Evolutionary conservation across 345 rosid species (phyloP).

Genomic region (Noccaea caerulescens): DNA sequence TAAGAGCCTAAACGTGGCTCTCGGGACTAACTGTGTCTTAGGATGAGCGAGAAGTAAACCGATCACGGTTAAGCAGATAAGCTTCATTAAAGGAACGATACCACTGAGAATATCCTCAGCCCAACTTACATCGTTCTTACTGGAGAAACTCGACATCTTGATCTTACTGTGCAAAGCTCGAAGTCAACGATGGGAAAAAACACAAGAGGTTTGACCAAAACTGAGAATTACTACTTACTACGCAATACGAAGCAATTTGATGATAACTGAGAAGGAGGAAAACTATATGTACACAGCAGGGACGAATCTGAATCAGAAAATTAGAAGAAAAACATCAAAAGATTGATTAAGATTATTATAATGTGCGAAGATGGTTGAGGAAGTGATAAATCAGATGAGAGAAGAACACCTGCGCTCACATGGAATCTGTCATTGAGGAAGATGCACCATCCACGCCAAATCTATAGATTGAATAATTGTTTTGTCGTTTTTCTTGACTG

Average conservation of each 20-base stretch:
- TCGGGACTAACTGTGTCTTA: conserved; percentile 60
- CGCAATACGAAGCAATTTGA: not conserved
- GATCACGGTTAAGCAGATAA: conserved; percentile 65
- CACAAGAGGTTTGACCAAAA: conserved; percentile 28
- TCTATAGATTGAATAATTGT: not conserved
- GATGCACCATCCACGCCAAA: conserved; percentile 13
- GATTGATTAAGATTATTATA: not conserved
- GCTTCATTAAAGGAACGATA: conserved; percentile 75
- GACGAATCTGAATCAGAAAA: not conserved
- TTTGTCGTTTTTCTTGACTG: not conserved
- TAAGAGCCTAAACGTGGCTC: conserved; percentile 75
- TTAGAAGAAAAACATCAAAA: conserved; percentile 4
- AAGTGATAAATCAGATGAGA: not conserved
- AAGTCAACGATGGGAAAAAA: conserved; percentile 30
- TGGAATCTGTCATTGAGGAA: conserved; percentile 20
- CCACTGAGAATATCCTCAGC: conserved; percentile 56
- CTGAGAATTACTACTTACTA: not conserved
- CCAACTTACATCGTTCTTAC: conserved; percentile 33
- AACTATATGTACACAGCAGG: not conserved
- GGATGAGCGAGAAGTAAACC: conserved; percentile 88
- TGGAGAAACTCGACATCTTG: conserved; percentile 30
- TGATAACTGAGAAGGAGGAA: not conserved
- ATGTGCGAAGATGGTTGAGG: not conserved
- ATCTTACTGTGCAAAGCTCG: not conserved
- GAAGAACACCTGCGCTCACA: conserved; percentile 28